Evolutionary conservation across 495 filamentous ascomycete genomes (phyloP).

Genomic region (Podospora didyma): DNA sequence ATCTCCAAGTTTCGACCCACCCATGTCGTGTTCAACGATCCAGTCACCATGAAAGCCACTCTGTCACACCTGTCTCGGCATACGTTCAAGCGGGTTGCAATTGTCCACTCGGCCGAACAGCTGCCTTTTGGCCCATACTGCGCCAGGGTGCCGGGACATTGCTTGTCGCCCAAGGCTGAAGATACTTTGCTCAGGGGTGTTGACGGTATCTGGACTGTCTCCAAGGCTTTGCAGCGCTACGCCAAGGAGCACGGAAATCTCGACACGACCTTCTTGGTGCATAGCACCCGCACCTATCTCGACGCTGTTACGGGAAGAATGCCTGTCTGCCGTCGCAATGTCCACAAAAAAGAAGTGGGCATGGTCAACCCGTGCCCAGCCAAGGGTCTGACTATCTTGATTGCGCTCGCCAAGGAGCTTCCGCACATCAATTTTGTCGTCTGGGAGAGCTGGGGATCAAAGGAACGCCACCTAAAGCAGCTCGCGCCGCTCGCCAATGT

Average conservation of each 20-base stretch:
- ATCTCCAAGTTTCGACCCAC: conserved; percentile 23
- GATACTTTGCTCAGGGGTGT: conserved; percentile 18
- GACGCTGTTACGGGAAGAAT: conserved; percentile 14
- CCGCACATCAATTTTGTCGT: conserved; percentile 27
- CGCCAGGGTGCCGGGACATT: conserved; percentile 22
- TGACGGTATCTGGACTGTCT: conserved; percentile 30
- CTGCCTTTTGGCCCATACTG: conserved; percentile 28
- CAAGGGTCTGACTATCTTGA: conserved; percentile 25
- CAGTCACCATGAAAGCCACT: conserved; percentile 28
- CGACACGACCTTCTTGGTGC: conserved; percentile 22
- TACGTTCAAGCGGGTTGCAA: conserved; percentile 21
- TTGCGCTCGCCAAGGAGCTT: conserved; percentile 21
- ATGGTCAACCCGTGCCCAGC: conserved; percentile 32
- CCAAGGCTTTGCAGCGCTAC: conserved; percentile 22
- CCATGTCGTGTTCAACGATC: conserved; percentile 31
- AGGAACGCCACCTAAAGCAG: conserved; percentile 7
- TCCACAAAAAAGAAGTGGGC: conserved; percentile 26
- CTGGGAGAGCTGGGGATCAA: conserved; percentile 30
- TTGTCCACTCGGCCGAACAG: conserved; percentile 32
- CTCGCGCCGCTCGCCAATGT: conserved; percentile 21
- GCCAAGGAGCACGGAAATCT: conserved; percentile 22
- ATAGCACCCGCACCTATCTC: conserved; percentile 22
- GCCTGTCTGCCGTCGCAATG: conserved; percentile 22
- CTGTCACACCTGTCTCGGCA: conserved; percentile 1
- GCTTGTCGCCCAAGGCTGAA: conserved; percentile 19